These are phyloP conservation scores for Prunus salicina DNA, from an alignment of 306 rosid species.

Conservation along the genomic window DNA sequence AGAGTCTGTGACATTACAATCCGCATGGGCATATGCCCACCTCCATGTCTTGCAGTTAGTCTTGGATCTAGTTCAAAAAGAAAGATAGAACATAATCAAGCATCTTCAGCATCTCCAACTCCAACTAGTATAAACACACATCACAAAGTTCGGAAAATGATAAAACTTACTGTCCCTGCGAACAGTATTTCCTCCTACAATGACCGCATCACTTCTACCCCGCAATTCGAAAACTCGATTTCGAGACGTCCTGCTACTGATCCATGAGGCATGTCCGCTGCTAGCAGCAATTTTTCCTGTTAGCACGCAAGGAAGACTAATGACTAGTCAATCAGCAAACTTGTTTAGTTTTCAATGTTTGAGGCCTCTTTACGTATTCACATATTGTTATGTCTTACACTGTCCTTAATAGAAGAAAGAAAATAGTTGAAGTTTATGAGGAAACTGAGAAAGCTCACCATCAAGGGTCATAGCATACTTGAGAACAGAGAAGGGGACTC, in stretches of 20 bases:
- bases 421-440: not conserved
- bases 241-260: conserved; percentile 74
- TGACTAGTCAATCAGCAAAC: not conserved
- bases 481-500: conserved; percentile 80
- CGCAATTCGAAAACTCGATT: conserved; percentile 69
- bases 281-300: conserved; percentile 90
- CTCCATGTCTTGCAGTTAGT: conserved; percentile 89
- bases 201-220: conserved; percentile 88
- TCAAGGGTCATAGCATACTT: conserved; percentile 98
- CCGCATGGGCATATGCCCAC: conserved; percentile 81
- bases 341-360: not conserved
- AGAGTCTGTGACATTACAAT: conserved; percentile 76
- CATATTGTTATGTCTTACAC: not conserved
- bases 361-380: not conserved
- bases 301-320: not conserved
- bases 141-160: conserved; percentile 10
- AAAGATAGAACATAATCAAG: conserved; percentile 1
- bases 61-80: conserved; percentile 62
- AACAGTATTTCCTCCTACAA: conserved; percentile 89
- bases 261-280: conserved; percentile 85
- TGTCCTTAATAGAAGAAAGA: not conserved
- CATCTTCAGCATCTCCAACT: conserved; percentile 8
- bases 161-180: conserved; percentile 77
- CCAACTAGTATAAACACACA: not conserved
- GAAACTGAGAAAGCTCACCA: conserved; percentile 49